These are phyloP conservation scores for Ceratocystis colombiana DNA, from an alignment of 2,329 filamentous ascomycete species.

Conservation along the genomic window DNA sequence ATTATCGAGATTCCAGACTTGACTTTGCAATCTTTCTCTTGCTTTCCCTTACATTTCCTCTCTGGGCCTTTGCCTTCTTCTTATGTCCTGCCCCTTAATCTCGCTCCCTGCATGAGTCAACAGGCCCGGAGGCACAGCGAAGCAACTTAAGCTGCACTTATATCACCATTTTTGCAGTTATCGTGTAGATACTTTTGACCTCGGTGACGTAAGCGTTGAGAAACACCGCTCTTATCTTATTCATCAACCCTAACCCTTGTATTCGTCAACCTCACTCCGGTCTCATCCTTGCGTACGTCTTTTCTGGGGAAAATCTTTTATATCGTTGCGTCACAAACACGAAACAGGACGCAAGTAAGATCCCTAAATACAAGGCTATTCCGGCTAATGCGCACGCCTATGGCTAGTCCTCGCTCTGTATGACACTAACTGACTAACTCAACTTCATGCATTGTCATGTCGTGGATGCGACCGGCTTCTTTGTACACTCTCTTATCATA, in stretches of 20 bases:
- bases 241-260: neutral
- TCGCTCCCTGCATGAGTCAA: conserved; percentile 4
- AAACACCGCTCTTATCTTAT: neutral
- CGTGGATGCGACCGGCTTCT: neutral
- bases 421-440: neutral
- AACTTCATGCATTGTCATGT: neutral
- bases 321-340: no score
- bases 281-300: no score
- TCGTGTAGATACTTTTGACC: neutral
- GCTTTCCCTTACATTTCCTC: neutral
- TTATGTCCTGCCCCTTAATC: conserved; percentile 5
- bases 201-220: neutral
- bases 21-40: neutral
- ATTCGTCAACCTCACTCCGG: neutral
- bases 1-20: no score
- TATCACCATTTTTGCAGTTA: neutral
- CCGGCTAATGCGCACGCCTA: neutral
- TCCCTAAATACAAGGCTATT: neutral
- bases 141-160: neutral
- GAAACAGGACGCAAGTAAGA: no score
- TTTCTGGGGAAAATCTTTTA: neutral
- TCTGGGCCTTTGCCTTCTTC: neutral
- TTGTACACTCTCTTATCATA: neutral
- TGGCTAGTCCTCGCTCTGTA: neutral
- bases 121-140: neutral